Evolutionary conservation across 176 grass and related monocot species (phyloP).

Genomic region (Avena insularis): DNA sequence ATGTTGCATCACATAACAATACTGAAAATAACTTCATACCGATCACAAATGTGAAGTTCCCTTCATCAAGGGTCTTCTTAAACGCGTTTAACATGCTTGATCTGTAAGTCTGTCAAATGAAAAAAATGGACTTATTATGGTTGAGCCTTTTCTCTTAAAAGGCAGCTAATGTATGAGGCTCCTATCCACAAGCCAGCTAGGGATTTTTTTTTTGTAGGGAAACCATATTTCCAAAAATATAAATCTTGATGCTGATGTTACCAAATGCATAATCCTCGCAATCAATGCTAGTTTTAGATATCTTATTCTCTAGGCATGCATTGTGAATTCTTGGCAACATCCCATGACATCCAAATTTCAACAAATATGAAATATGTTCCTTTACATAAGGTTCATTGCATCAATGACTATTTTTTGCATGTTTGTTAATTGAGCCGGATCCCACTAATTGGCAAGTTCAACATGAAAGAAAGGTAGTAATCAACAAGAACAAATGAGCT

Average conservation of each 20-base stretch:
- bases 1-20: slow-evolving; percentile 1
- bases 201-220: neutral
- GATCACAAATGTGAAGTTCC: slow-evolving; percentile 96
- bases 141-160: slow-evolving; percentile 15
- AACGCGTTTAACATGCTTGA: slow-evolving; percentile 97
- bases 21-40: slow-evolving; percentile 70
- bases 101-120: slow-evolving; percentile 76
- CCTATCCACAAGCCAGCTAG: slow-evolving; percentile 22
- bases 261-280: neutral
- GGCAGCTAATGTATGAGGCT: neutral
- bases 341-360: slow-evolving; percentile 16
- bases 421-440: neutral
- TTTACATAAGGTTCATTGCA: slow-evolving; percentile 1
- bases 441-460: slow-evolving; percentile 27
- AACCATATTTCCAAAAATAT: neutral
- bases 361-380: slow-evolving; percentile 1
- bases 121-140: slow-evolving; percentile 6
- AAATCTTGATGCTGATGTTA: neutral
- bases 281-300: neutral
- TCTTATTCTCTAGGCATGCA: neutral
- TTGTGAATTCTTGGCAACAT: neutral
- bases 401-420: slow-evolving; percentile 20
- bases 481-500: slow-evolving; percentile 28
- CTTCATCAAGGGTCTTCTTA: slow-evolving; percentile 98
- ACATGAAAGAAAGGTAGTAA: slow-evolving; percentile 14